Evolutionary conservation across 495 filamentous ascomycete species (phyloP).

Genomic region (Neurospora africana): DNA sequence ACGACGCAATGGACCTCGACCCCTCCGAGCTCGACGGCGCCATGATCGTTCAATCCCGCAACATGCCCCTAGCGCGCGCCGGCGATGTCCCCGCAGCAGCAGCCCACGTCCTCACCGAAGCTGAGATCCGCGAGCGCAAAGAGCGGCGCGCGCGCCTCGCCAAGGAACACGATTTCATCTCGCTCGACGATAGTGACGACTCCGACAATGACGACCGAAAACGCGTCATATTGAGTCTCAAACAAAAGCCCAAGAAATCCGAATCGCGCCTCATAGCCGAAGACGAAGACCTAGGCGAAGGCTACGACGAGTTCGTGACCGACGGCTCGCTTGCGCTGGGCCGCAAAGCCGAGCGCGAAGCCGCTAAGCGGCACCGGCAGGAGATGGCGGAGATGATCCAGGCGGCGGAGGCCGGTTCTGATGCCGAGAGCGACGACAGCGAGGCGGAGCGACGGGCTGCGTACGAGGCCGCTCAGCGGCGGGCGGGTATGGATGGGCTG

Average conservation of each 20-base stretch:
- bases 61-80: conserved; percentile 6
- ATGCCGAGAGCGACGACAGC: conserved; percentile 57
- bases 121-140: conserved; percentile 91
- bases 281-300: conserved; percentile 91
- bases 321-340: conserved; percentile 74
- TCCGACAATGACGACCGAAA: conserved; percentile 33
- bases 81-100: neutral
- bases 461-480: conserved; percentile 81
- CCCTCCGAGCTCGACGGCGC: conserved; percentile 46
- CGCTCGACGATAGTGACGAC: conserved; percentile 50
- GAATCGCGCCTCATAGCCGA: conserved; percentile 72
- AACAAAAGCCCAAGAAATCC: conserved; percentile 38
- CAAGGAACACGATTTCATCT: conserved; percentile 67
- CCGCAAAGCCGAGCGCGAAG: conserved; percentile 68
- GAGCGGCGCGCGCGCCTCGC: conserved; percentile 71
- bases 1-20: conserved; percentile 43
- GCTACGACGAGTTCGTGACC: conserved; percentile 85
- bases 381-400: conserved; percentile 79
- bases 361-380: conserved; percentile 51
- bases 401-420: conserved; percentile 55
- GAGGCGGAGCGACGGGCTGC: conserved; percentile 72
- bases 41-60: conserved; percentile 48
- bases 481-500: conserved; percentile 65
- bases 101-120: conserved; percentile 55
- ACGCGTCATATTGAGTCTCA: conserved; percentile 32